Evolutionary conservation across 139 green algal genomes (phyloP), one percentile per base, ranked within the genome.

Genomic region (Raphidocelis subcapitata): DNA sequence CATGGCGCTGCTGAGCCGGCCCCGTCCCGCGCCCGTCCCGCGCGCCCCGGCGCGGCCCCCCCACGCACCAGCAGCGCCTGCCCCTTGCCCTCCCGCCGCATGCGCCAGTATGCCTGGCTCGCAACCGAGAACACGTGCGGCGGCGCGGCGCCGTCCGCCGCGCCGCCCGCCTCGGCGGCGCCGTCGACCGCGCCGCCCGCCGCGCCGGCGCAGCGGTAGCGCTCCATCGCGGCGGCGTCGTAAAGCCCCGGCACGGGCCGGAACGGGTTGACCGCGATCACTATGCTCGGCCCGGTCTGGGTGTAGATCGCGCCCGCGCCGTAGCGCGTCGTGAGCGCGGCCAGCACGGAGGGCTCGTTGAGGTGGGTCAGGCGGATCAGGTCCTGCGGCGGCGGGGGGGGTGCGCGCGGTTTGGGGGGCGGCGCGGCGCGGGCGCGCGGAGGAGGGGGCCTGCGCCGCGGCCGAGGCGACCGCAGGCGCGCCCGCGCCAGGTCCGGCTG

Each of bases 351-450:
- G 0, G 96, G 95, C 88, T 99, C 96, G 81, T 99, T 94, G 26
- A 99, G 85, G 84, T 98, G 98, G 0, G 89, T 83, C 36, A 99
- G 85, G 44, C 89, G 93, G 1, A 93, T 99, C 96, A 99, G 99
- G 84, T 99, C 93, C 92, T 97, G 85, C 32, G 41, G 41, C 12
- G 8, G 41, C 8, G 41, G 41, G 41, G 8, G 41, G 41, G 41
- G 8, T 8, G 41, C 41, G 41, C 8, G 8, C 8, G 8, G 41
- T 49, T 49, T 49, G n/a, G n/a, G n/a, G n/a, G n/a, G n/a, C n/a
- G n/a, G n/a, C n/a, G n/a, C n/a, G n/a, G n/a, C n/a, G n/a, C n/a
- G n/a, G n/a, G n/a, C n/a, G n/a, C n/a, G n/a, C n/a, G n/a, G n/a
- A n/a, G n/a, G n/a, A n/a, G n/a, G n/a, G n/a, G n/a, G n/a, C n/a